Evolutionary conservation across 2,329 filamentous ascomycete genomes (phyloP).

Genomic region (Pseudogymnoascus destructans): DNA sequence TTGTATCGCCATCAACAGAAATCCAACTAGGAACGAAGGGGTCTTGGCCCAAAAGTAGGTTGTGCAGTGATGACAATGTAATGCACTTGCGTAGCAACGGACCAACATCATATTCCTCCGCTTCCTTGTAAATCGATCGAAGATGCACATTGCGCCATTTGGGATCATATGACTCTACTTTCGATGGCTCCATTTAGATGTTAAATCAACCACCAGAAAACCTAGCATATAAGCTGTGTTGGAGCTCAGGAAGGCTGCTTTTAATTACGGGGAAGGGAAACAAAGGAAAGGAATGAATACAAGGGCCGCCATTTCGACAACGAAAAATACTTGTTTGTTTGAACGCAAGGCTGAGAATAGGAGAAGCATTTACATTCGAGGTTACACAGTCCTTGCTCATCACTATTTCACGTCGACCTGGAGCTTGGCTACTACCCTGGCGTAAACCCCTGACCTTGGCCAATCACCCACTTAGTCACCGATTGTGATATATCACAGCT

Average conservation of each 20-base stretch:
- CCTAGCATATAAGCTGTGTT: neutral
- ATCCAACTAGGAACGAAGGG: neutral
- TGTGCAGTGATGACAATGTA: neutral
- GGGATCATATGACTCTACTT: neutral
- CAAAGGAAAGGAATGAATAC: neutral
- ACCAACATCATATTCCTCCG: neutral
- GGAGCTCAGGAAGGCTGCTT: neutral
- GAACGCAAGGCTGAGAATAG: neutral
- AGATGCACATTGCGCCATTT: neutral
- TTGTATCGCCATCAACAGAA: neutral
- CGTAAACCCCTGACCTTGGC: neutral
- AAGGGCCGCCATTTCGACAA: neutral
- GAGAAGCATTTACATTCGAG: neutral
- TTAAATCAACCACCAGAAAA: neutral
- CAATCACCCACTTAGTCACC: neutral
- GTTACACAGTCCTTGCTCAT: neutral
- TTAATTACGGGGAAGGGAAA: neutral
- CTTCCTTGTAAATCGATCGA: neutral
- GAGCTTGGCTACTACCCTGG: neutral
- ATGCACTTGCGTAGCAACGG: neutral
- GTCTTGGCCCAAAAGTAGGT: neutral
- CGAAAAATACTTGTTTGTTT: neutral
- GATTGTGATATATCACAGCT: slow-evolving; percentile 4
- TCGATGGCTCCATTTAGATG: neutral
- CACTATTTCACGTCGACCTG: neutral